phyloP scores from a whole-genome alignment of 1,284 basidiomycete species.

The Ceraceosorus guamensis region DNA sequence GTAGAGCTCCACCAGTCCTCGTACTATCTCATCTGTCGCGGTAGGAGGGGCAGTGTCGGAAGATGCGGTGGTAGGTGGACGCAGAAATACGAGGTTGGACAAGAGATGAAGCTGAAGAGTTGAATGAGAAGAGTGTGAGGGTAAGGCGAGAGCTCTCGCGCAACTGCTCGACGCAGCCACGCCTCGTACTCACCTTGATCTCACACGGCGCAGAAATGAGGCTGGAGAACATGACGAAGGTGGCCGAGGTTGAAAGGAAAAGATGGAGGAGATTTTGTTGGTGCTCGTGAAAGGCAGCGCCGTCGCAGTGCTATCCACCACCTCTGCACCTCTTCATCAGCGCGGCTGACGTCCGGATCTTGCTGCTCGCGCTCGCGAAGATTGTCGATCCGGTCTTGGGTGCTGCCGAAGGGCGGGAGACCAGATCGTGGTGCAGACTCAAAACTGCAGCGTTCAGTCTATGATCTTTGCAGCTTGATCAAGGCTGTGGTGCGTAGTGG shows the following conservation, averaged over 20 bases:
- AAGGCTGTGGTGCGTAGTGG: no score
- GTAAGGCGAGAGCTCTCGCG: background rate
- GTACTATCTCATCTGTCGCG: slow-evolving; percentile 43
- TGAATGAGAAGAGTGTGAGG: background rate
- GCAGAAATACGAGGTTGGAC: slow-evolving; percentile 42
- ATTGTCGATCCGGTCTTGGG: no score
- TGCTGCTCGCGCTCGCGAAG: no score
- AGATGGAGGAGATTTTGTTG: no score
- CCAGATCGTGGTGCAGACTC: no score
- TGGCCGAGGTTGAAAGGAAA: background rate
- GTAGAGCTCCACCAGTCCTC: slow-evolving; percentile 44
- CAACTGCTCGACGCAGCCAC: no score
- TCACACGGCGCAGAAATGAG: slow-evolving; percentile 10
- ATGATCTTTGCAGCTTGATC: no score
- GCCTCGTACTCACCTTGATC: slow-evolving; percentile 5
- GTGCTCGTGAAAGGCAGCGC: background rate
- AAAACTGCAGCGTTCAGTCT: no score
- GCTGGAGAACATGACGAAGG: slow-evolving; percentile 9
- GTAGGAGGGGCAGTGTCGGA: slow-evolving; percentile 35
- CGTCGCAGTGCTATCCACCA: no score
- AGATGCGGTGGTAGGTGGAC: slow-evolving; percentile 35
- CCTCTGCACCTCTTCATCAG: no score
- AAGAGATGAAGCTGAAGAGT: slow-evolving; percentile 36
- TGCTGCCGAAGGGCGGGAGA: no score
- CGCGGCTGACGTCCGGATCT: no score